These are phyloP conservation scores for Colletotrichum spinosum DNA, from an alignment of 2,329 filamentous ascomycete genomes.

Conservation along the genomic window DNA sequence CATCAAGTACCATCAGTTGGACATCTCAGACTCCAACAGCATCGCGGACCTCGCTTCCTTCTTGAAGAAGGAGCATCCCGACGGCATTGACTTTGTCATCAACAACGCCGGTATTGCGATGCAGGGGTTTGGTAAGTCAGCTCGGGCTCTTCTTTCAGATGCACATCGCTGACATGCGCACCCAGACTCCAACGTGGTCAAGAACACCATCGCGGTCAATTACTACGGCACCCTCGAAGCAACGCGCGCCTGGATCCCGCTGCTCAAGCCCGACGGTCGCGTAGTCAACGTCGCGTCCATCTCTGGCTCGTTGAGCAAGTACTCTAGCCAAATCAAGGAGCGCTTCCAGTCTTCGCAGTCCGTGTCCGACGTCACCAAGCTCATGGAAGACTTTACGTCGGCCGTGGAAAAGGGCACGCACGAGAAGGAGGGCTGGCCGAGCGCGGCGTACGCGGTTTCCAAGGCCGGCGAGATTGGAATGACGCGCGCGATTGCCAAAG, in stretches of 20 bases:
- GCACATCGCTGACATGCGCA: background rate
- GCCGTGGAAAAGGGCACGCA: slow-evolving; percentile 59
- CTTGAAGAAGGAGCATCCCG: slow-evolving; percentile 56
- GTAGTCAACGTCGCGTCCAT: slow-evolving; percentile 62
- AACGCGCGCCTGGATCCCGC: slow-evolving; percentile 56
- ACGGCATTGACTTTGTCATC: slow-evolving; percentile 63
- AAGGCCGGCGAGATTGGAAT: slow-evolving; percentile 57
- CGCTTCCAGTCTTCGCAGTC: slow-evolving; percentile 54
- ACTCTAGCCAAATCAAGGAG: slow-evolving; percentile 53
- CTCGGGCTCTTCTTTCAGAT: background rate
- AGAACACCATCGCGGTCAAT: slow-evolving; percentile 61
- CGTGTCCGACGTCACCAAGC: slow-evolving; percentile 55
- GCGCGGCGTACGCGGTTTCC: slow-evolving; percentile 59
- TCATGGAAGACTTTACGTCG: slow-evolving; percentile 61
- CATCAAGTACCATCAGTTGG: slow-evolving; percentile 59
- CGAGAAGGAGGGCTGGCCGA: slow-evolving; percentile 60
- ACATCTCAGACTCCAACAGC: slow-evolving; percentile 59
- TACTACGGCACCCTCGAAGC: slow-evolving; percentile 63
- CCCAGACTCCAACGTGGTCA: slow-evolving; percentile 52
- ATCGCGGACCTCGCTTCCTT: slow-evolving; percentile 54
- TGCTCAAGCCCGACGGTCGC: slow-evolving; percentile 56
- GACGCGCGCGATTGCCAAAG: slow-evolving; percentile 50
- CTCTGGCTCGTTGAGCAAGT: slow-evolving; percentile 57
- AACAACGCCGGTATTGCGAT: slow-evolving; percentile 65
- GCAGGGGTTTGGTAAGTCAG: slow-evolving; percentile 54